Conservation (phyloP, 2,329 filamentous ascomycete species). For the Fusarium paranaense region DNA sequence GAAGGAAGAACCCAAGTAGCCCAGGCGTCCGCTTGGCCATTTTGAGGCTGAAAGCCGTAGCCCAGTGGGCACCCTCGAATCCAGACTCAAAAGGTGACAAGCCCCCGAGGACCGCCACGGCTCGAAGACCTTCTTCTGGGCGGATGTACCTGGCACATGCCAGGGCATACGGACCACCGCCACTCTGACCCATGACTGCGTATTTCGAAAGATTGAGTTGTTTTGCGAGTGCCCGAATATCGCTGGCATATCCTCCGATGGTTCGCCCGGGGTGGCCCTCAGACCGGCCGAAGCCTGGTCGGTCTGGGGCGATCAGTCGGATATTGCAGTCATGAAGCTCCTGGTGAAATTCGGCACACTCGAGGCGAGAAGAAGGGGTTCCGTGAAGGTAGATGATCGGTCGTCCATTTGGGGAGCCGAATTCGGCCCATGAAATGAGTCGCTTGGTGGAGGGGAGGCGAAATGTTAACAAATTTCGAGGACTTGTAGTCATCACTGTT, state of each 20-base stretch:
- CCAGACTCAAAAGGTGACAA: conserved; percentile 10
- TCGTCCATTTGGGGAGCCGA: conserved; percentile 2
- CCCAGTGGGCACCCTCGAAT: conserved; percentile 14
- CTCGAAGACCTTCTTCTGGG: conserved; percentile 11
- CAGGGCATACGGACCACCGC: conserved; percentile 21
- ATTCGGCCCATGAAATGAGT: conserved; percentile 26
- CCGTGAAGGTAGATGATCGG: conserved; percentile 20
- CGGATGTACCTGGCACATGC: conserved; percentile 14
- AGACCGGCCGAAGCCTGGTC: conserved; percentile 16
- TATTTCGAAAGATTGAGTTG: conserved; percentile 10
- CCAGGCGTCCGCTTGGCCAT: conserved; percentile 13
- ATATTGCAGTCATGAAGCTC: not conserved
- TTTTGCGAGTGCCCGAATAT: conserved; percentile 9
- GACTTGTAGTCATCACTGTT: not conserved
- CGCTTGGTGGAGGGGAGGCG: conserved; percentile 15
- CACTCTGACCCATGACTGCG: conserved; percentile 15
- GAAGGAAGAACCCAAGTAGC: conserved; percentile 4
- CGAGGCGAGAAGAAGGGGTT: conserved; percentile 14
- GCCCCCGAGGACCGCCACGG: conserved; percentile 8
- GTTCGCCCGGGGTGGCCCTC: conserved; percentile 4
- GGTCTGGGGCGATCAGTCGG: conserved; percentile 18
- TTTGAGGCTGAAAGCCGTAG: conserved; percentile 1
- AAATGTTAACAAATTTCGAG: not conserved
- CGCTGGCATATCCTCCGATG: conserved; percentile 13
- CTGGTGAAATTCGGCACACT: conserved; percentile 15